Evolutionary conservation across 2,329 filamentous ascomycete species (phyloP), one percentile per base, ranked within the genome.

Genomic region (Cladosporium oxysporum): DNA sequence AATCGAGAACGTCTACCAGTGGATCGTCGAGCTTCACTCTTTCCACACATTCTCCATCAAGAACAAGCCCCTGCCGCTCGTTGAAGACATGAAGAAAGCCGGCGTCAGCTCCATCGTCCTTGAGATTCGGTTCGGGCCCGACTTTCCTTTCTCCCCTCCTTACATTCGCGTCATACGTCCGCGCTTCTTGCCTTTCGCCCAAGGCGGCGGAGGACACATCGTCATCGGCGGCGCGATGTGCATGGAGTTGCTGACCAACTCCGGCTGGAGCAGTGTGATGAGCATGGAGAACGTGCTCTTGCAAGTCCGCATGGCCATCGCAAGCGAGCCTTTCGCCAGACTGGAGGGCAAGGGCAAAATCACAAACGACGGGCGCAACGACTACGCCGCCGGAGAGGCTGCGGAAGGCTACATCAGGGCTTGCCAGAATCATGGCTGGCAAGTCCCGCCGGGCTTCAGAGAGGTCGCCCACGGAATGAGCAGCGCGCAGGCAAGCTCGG

Each of bases 21-120:
- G 93, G 93, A 92, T 96, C 66, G 88, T 96, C 6, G 91, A 97
- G 76, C 81, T 97, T 1, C 93, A 97, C 76, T 91, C 89, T 52
- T 96, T 97, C 72, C 76, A 79, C 1, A 71, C 69, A 8, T 73
- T 76, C 66, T 68, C 71, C 47, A 62, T 70, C 65, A 67, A 71
- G 21, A 69, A 69, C 64, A 66, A 69, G 31, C 69, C 67, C 16
- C 82, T 95, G 0, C 91, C 90, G 0, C 81, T 97, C 0, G 88
- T 90, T 0, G 75, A 84, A 62, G 93, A 97, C 73, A 92, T 97
- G 87, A 87, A 88, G 75, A 72, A 75, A 2, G 82, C 80, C 0
- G 83, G 82, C 0, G 71, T 90, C 65, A 85, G 82, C 26, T 93
- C 91, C 73, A 81, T 97, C 47, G 88, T 96, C 0, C 78, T 96